A percentile compares a stretch with the other conserved stretches of the same genome.
Conservation (phyloP, 179 eudicot species). For the Patellifolia procumbens region DNA sequence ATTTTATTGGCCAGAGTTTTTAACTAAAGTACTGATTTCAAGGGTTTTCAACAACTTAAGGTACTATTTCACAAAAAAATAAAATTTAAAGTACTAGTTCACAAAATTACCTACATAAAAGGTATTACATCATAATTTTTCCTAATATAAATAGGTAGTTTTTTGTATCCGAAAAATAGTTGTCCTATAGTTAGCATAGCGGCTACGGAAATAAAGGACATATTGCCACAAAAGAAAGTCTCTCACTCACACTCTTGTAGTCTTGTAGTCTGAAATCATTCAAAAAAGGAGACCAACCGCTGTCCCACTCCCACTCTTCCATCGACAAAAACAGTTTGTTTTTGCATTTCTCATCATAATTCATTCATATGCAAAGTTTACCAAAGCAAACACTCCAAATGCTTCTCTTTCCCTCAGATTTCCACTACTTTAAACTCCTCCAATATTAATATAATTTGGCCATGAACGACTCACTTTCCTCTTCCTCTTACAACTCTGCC, state of each 20-base stretch:
- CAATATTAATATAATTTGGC: too few relatives aligned
- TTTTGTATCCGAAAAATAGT: too few relatives aligned
- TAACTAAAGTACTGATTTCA: too few relatives aligned
- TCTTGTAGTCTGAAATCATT: not conserved
- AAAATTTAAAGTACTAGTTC: too few relatives aligned
- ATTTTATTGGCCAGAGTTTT: too few relatives aligned
- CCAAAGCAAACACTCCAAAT: not conserved
- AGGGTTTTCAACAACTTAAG: too few relatives aligned
- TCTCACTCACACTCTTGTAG: not conserved
- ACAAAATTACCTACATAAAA: too few relatives aligned
- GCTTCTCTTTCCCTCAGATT: not conserved
- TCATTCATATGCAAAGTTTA: not conserved
- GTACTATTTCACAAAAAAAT: too few relatives aligned
- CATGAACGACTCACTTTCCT: conserved; percentile 45
- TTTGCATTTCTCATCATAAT: not conserved
- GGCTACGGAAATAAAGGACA: not conserved
- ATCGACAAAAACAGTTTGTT: not conserved
- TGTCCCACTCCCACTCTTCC: conserved; percentile 1
- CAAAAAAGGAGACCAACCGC: conserved; percentile 15
- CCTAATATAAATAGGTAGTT: too few relatives aligned
- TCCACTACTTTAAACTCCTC: not conserved
- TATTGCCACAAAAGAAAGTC: not conserved
- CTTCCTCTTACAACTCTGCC: conserved; percentile 37
- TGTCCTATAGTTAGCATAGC: not conserved
- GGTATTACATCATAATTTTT: too few relatives aligned